These are phyloP conservation scores for Karstenula rhodostoma DNA, from an alignment of 2,329 filamentous ascomycete genomes.

Conservation along the genomic window DNA sequence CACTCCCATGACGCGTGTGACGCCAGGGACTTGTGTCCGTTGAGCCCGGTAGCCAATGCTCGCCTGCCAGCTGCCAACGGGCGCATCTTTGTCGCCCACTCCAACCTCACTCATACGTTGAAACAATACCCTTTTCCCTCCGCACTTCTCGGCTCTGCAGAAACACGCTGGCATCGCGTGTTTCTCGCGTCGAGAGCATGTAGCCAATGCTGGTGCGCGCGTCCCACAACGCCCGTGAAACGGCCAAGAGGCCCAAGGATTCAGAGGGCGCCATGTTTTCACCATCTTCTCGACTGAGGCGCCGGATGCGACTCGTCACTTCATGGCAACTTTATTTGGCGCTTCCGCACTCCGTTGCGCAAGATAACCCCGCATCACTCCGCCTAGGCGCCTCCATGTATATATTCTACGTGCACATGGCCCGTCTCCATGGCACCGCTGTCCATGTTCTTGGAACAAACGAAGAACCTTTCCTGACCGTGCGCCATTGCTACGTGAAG, in stretches of 20 bases:
- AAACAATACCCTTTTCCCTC: not conserved
- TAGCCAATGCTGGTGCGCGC: not conserved
- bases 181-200: not conserved
- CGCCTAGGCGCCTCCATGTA: not conserved
- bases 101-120: not conserved
- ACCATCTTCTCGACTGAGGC: not conserved
- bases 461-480: too few species aligned
- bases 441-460: too few species aligned
- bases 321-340: not conserved
- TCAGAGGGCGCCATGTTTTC: not conserved
- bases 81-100: not conserved
- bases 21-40: not conserved
- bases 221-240: not conserved
- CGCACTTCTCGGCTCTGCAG: not conserved
- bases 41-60: not conserved
- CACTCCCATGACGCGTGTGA: not conserved
- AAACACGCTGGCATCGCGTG: not conserved
- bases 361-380: not conserved
- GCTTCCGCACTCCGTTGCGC: not conserved
- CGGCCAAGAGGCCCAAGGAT: conserved; percentile 4
- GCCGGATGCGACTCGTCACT: not conserved
- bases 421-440: too few species aligned
- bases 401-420: too few species aligned
- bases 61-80: not conserved
- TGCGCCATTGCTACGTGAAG: too few species aligned